Base-by-base conservation (phyloP, 73 alveolate species). In the Durusdinium trenchii region DNA sequence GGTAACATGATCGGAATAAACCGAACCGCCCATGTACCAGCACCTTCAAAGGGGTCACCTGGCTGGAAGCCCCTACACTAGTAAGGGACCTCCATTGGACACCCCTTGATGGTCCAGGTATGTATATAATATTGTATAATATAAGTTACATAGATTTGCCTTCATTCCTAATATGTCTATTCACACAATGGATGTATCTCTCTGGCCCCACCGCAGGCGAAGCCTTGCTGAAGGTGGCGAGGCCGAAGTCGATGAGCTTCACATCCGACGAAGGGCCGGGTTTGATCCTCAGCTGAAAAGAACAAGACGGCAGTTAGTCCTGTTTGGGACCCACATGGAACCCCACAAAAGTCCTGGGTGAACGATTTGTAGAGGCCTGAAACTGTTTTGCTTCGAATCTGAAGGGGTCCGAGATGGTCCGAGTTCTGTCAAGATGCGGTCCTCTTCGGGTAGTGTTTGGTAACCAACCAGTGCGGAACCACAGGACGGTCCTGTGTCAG, bases 161-260 rank as follows among this genome's bases (percentile, higher is more conserved):
- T 23, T 60, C 30, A 23, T 60, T 23, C 30, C 30, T 23, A 60
- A 60, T 23, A 23, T 23, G 23, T 16, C 73, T 60, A 60, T 32
- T 32, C 18, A 60, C 1, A 67, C 18, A 10, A 9, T 67, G 46
- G 20, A 67, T 30, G 42, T 42, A 30, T 30, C 67, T 14, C 48
- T 35, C 40, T 32, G 12, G 42, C 87, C 69, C 48, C 69, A 45
- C 5, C 89, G 12, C 38, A 18, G 23, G 45, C 61, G 18, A 16
- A 26, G 40, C 98, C 98, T 91, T 67, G 98, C 98, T 91, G 75
- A 91, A 91, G 78, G 98, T 91, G 54, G 98, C 98, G 16, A 91
- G 67, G 46, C 98, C 98, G 48, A 91, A 91, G 98, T 91, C 98
- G 40, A 91, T 91, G 46, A 91, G 98, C 60, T 91, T 91, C 98